phyloP scores from a whole-genome alignment of 75 land plant genomes.

The Azolla pinnata region DNA sequence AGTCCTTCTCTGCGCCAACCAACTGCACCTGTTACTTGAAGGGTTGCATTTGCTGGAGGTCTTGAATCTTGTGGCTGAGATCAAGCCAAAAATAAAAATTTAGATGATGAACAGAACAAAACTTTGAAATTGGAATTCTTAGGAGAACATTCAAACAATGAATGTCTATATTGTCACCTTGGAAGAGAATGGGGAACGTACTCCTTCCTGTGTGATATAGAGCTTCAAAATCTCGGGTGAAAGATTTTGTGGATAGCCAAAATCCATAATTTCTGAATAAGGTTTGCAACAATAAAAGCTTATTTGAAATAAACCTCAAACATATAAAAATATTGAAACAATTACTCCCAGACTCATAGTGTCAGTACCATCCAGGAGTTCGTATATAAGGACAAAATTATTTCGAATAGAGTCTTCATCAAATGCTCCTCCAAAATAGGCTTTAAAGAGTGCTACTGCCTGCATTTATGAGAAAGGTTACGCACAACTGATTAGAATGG shows the following conservation, averaged over 20 bases:
- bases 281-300: background rate
- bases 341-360: background rate
- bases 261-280: slow-evolving; percentile 93
- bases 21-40: slow-evolving; percentile 99
- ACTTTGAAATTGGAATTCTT: background rate
- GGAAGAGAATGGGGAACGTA: slow-evolving; percentile 96
- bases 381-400: slow-evolving; percentile 98
- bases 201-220: slow-evolving; percentile 96
- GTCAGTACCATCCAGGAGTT: slow-evolving; percentile 86
- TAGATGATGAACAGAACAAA: background rate
- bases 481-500: background rate
- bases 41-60: slow-evolving; percentile 95
- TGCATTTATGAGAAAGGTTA: slow-evolving; percentile 17
- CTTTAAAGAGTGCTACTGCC: slow-evolving; percentile 93
- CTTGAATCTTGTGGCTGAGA: slow-evolving; percentile 72
- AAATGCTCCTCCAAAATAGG: slow-evolving; percentile 97
- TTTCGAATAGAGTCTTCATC: slow-evolving; percentile 99
- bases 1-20: slow-evolving; percentile 99
- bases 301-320: no score
- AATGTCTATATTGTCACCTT: slow-evolving; percentile 44
- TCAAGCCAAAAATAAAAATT: slow-evolving; percentile 5
- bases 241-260: slow-evolving; percentile 98
- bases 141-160: background rate
- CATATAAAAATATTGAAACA: no score
- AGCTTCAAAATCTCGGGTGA: slow-evolving; percentile 97